Conservation (phyloP, 139 green algal species). For the Monoraphidium neglectum region DNA sequence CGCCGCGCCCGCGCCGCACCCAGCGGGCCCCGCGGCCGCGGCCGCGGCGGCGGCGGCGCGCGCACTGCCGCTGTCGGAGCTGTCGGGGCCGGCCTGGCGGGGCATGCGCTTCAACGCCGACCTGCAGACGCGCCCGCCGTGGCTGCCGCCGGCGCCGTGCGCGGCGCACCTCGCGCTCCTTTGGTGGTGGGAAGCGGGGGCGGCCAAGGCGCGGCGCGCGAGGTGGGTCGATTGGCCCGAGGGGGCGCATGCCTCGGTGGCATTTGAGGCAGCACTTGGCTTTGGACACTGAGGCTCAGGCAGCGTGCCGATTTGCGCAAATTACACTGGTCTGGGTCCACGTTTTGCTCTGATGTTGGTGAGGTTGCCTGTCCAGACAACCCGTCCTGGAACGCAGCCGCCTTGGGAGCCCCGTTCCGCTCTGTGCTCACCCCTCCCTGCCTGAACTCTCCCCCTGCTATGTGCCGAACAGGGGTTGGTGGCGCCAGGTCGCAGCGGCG, state of each 20-base stretch:
- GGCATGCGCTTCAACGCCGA: slow-evolving; percentile 75
- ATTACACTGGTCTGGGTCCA: too few species aligned
- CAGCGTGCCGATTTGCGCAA: too few species aligned
- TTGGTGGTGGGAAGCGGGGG: slow-evolving; percentile 31
- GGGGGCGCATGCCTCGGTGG: not conserved
- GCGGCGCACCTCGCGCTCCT: slow-evolving; percentile 14
- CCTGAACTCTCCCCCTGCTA: not conserved
- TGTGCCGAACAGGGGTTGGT: slow-evolving; percentile 38
- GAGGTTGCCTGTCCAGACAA: not conserved
- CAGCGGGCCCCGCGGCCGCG: not conserved
- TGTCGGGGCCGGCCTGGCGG: slow-evolving; percentile 1
- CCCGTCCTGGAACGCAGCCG: not conserved
- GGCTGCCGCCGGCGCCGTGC: slow-evolving; percentile 53
- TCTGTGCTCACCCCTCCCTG: not conserved
- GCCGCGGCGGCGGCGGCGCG: not conserved
- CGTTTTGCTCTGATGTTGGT: not conserved
- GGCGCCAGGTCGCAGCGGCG: slow-evolving; percentile 32
- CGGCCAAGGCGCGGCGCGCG: not conserved
- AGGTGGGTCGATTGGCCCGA: not conserved
- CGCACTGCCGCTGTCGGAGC: not conserved
- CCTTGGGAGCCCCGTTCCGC: not conserved
- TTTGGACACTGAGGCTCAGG: too few species aligned
- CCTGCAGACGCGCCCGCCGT: slow-evolving; percentile 63
- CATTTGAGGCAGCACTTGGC: not conserved
- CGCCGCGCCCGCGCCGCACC: not conserved